phyloP scores from a whole-genome alignment of 257 asterid genomes.

The Fraxinus excelsior region DNA sequence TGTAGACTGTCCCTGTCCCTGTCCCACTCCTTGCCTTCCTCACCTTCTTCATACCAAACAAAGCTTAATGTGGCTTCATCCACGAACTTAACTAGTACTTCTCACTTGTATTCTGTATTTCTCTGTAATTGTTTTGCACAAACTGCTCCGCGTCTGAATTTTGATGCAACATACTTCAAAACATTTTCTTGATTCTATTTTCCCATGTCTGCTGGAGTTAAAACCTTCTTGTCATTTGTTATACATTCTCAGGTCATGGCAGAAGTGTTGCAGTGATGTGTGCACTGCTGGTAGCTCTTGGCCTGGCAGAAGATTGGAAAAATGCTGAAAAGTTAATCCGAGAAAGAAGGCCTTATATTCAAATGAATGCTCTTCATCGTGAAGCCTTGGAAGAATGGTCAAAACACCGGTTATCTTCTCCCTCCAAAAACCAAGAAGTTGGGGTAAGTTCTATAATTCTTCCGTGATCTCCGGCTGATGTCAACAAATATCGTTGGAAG shows the following conservation, averaged over 20 bases:
- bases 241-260: slow-evolving; percentile 67
- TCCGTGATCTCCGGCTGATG: slow-evolving; percentile 26
- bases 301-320: slow-evolving; percentile 90
- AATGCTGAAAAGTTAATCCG: slow-evolving; percentile 74
- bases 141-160: background rate
- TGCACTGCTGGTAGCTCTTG: slow-evolving; percentile 84
- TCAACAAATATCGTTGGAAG: background rate
- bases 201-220: background rate
- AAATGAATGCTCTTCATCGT: slow-evolving; percentile 74
- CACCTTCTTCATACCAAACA: too few species aligned
- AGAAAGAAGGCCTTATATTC: slow-evolving; percentile 72
- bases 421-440: slow-evolving; percentile 36
- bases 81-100: background rate
- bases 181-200: background rate
- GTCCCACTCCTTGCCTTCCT: too few species aligned
- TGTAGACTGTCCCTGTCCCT: too few species aligned
- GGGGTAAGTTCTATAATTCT: slow-evolving; percentile 30
- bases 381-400: slow-evolving; percentile 94
- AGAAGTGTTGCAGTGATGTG: slow-evolving; percentile 96
- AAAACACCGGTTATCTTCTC: slow-evolving; percentile 55
- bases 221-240: background rate
- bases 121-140: background rate
- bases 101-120: background rate
- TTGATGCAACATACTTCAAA: background rate
- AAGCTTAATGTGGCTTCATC: too few species aligned